phyloP scores from a whole-genome alignment of 2,329 filamentous ascomycete genomes.

The Tolypocladium pustulatum region DNA sequence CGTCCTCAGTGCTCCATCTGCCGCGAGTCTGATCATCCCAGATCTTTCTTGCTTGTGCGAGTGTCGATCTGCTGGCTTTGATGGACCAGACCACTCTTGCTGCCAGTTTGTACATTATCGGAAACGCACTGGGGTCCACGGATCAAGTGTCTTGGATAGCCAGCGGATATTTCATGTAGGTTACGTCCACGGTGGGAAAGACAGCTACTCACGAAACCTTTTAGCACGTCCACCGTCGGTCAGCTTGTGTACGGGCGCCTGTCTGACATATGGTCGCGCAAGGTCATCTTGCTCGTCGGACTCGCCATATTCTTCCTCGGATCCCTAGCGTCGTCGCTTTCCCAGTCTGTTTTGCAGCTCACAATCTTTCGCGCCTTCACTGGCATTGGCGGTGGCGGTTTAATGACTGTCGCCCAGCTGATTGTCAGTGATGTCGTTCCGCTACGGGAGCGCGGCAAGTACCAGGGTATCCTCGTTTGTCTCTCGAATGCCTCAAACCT shows the following conservation, averaged over 20 bases:
- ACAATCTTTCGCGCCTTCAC: conserved; percentile 30
- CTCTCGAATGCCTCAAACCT: background rate
- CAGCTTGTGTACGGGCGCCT: conserved; percentile 35
- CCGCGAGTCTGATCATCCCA: conserved; percentile 14
- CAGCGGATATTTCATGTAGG: conserved; percentile 44
- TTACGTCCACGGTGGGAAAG: background rate
- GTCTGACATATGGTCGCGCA: conserved; percentile 36
- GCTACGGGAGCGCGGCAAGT: conserved; percentile 58
- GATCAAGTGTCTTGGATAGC: conserved; percentile 44
- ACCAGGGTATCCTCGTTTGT: conserved; percentile 49
- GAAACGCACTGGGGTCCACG: conserved; percentile 36
- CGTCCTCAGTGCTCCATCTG: background rate
- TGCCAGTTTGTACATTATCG: conserved; percentile 42
- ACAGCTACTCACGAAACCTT: background rate
- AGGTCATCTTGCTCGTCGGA: conserved; percentile 25
- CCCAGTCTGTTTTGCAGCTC: conserved; percentile 27
- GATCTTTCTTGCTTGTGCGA: conserved; percentile 48
- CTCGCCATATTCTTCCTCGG: conserved; percentile 32
- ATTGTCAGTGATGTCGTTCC: conserved; percentile 62
- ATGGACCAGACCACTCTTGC: conserved; percentile 50
- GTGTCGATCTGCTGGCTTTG: conserved; percentile 41
- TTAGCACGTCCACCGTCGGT: conserved; percentile 32
- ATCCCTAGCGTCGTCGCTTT: conserved; percentile 30
- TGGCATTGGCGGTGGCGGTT: conserved; percentile 57
- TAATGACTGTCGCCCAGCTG: conserved; percentile 60